Evolutionary conservation across 257 asterid species (phyloP).

Genomic region (Nicotiana noctiflora): DNA sequence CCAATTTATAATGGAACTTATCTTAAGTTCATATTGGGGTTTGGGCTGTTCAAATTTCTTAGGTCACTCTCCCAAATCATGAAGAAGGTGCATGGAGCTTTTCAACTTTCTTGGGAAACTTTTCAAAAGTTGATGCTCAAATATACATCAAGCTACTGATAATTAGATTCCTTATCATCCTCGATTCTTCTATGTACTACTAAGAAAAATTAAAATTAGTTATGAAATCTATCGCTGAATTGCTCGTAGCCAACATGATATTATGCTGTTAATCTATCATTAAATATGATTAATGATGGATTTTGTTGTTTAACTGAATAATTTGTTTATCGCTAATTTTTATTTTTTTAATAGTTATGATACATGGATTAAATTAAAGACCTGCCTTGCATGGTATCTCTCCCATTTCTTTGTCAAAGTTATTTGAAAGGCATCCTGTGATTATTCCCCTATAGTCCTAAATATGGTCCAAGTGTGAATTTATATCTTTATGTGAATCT

Average conservation of each 20-base stretch:
- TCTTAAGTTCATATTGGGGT: not conserved
- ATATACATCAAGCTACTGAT: conserved; percentile 2
- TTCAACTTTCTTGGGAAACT: conserved; percentile 7
- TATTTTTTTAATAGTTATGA: not conserved
- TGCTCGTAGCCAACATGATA: no score
- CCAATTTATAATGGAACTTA: not conserved
- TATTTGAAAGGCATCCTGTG: not conserved
- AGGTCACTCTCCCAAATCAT: not conserved
- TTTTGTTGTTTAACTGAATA: no score
- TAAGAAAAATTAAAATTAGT: no score
- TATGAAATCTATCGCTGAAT: no score
- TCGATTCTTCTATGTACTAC: not conserved
- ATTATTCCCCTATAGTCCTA: not conserved
- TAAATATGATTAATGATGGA: no score
- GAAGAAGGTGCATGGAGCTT: not conserved
- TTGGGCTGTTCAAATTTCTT: not conserved
- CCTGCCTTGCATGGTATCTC: no score
- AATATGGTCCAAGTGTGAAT: not conserved
- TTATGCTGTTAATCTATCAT: no score
- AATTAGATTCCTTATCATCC: not conserved
- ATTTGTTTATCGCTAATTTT: no score
- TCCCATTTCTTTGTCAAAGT: not conserved
- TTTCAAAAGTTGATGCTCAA: not conserved
- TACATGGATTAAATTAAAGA: not conserved
- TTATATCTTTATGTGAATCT: not conserved